phyloP scores from a whole-genome alignment of 495 filamentous ascomycete species.

The Penicillium chermesinum region DNA sequence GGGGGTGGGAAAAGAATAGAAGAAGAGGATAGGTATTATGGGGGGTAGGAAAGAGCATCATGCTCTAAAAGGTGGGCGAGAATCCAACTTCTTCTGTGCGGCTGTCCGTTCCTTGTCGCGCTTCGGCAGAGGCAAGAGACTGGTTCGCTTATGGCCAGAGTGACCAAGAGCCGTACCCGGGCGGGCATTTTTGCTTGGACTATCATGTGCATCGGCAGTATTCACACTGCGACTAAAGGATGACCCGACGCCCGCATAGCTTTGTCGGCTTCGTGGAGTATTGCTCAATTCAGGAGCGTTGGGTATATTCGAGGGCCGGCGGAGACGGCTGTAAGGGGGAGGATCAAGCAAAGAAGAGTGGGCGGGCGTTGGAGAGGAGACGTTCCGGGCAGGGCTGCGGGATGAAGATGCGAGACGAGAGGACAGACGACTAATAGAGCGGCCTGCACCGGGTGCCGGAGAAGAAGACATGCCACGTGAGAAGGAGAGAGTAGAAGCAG shows the following conservation, averaged over 20 bases:
- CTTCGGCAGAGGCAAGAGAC: constrained; percentile 44
- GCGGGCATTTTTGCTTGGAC: constrained; percentile 32
- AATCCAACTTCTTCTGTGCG: constrained; percentile 26
- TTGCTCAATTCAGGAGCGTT: constrained; percentile 21
- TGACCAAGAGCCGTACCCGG: constrained; percentile 45
- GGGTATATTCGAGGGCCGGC: constrained; percentile 23
- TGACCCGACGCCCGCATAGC: constrained; percentile 30
- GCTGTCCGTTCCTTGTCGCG: constrained; percentile 26
- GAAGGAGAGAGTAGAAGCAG: constrained; percentile 36
- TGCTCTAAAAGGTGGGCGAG: constrained; percentile 39
- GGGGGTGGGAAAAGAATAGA: neutral
- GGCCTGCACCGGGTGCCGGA: constrained; percentile 28
- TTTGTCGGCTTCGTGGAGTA: constrained; percentile 38
- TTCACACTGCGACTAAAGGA: constrained; percentile 35
- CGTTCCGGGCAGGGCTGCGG: constrained; percentile 31
- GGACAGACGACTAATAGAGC: constrained; percentile 35
- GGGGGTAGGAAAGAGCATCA: constrained; percentile 4
- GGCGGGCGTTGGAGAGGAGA: constrained; percentile 27
- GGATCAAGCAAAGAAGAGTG: constrained; percentile 31
- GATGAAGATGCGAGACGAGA: constrained; percentile 38
- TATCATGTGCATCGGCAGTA: constrained; percentile 19
- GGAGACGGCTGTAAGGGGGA: constrained; percentile 40
- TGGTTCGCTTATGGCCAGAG: constrained; percentile 40
- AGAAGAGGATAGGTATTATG: neutral
- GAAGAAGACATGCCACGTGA: constrained; percentile 41